Percentiles rank a stretch among this genome's conserved stretches.
phyloP scores from a whole-genome alignment of 331 rosid genomes.

The Cucumis variabilis region DNA sequence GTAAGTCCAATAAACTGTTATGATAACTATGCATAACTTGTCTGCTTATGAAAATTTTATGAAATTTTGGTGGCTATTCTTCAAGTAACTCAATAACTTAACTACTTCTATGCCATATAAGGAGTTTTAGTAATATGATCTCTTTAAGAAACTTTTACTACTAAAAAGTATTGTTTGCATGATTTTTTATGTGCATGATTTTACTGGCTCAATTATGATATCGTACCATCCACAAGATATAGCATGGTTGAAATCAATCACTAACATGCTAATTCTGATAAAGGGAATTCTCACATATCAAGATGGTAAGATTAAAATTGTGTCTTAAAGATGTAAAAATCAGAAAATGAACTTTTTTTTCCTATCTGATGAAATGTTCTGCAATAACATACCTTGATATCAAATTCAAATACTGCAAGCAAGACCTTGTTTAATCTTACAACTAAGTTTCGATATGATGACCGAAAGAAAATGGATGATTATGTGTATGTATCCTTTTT shows the following conservation, averaged over 20 bases:
- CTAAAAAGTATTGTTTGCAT: too few species aligned
- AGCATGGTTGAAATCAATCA: constrained; percentile 59
- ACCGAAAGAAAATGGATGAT: not conserved
- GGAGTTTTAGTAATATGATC: too few species aligned
- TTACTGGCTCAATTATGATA: constrained; percentile 4
- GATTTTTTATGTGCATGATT: too few species aligned
- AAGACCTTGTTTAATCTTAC: too few species aligned
- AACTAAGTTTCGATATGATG: not conserved
- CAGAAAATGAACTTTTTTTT: not conserved
- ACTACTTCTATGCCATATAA: not conserved
- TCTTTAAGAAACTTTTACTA: too few species aligned
- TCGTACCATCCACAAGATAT: constrained; percentile 48
- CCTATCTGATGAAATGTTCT: not conserved
- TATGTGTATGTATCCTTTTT: too few species aligned
- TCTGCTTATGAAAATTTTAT: not conserved
- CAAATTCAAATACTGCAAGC: not conserved
- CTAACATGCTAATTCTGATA: constrained; percentile 64
- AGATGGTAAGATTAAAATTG: constrained; percentile 56
- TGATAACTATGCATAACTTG: not conserved
- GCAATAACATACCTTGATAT: not conserved
- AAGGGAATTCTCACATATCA: constrained; percentile 70
- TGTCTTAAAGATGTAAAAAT: not conserved
- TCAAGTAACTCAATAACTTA: not conserved
- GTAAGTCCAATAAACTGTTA: constrained; percentile 32
- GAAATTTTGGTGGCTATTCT: not conserved